Base-by-base conservation (phyloP, 2,329 filamentous ascomycete species). In the Diaporthe batatas region DNA sequence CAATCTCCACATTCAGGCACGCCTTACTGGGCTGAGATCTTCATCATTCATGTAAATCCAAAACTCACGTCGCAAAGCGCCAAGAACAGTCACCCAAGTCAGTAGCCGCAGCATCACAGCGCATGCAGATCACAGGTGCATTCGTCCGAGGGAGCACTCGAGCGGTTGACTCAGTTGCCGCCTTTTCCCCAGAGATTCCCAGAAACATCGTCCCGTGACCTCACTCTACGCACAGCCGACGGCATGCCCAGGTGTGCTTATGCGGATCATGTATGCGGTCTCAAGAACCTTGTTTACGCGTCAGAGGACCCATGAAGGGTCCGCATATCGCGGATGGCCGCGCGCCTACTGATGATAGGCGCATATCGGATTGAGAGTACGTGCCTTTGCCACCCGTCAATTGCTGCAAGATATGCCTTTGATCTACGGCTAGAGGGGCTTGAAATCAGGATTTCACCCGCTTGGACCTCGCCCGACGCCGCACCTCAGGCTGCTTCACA, bases 331-430 rank as follows among this genome's bases (percentile, higher is more conserved):
- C n/a, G 47, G n/a, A 53, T 39, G 21, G 25, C n/a, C 62, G 62
- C 47, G 32, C 44, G 32, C 32, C 47, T 67, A 53, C 47, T 53
- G 29, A 67, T n/a, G 39, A 53, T 67, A 67, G 62, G 44, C 62
- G 62, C 47, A 67, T 67, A 67, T 67, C 10, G 8, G 18, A n/a
- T 12, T 1, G 32, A 25, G 32, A 49, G 62, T 39, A 21, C 39
- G 39, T 39, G 2, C 36, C 62, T 53, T 53, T 67, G 14, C 21
- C n/a, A 67, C 21, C 39, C 62, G 32, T 39, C 47, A 39, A 39
- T 6, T 11, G n/a, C 44, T 67, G 32, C 44, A 67, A 67, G 62
- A 67, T 53, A 53, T 23, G 21, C 44, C 62, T 67, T 36, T 39
- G 47, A 67, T 67, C 62, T 53, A 29, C n/a, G 47, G 3, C 21